Percentiles rank a stretch among this genome's conserved stretches.
These are phyloP conservation scores for Beta lomatogona DNA, from an alignment of 179 eudicot species.

Conservation along the genomic window DNA sequence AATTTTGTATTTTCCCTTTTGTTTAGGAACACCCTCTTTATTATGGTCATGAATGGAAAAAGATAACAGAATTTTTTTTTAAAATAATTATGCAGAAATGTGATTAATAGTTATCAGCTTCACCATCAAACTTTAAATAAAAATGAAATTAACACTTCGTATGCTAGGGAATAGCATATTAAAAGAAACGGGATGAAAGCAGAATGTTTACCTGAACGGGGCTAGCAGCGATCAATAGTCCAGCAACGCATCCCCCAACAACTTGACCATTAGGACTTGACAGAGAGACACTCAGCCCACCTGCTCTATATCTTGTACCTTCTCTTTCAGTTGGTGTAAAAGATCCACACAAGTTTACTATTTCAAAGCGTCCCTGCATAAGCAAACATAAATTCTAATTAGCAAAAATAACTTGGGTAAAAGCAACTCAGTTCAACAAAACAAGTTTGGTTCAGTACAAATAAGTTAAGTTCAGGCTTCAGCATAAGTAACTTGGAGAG, in stretches of 20 bases:
- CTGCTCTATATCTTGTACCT: constrained; percentile 52
- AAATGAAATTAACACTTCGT: not conserved
- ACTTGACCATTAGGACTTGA: constrained; percentile 58
- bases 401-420: too few species aligned
- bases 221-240: constrained; percentile 48
- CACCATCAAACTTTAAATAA: not conserved
- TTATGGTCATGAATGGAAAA: too few species aligned
- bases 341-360: constrained; percentile 51
- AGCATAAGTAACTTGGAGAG: too few species aligned
- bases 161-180: not conserved
- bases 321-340: constrained; percentile 47
- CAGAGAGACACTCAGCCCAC: constrained; percentile 53
- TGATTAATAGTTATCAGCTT: not conserved
- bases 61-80: too few species aligned
- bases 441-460: too few species aligned
- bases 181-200: not conserved
- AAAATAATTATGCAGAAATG: not conserved
- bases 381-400: not conserved
- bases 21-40: too few species aligned
- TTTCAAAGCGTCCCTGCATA: constrained; percentile 52
- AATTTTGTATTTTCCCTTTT: too few species aligned
- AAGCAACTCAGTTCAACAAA: too few species aligned
- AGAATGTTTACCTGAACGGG: constrained; percentile 47
- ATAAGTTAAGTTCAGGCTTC: too few species aligned
- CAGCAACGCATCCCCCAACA: constrained; percentile 56